These are phyloP conservation scores for Huntiella savannae DNA, from an alignment of 2,329 filamentous ascomycete genomes.

Conservation along the genomic window DNA sequence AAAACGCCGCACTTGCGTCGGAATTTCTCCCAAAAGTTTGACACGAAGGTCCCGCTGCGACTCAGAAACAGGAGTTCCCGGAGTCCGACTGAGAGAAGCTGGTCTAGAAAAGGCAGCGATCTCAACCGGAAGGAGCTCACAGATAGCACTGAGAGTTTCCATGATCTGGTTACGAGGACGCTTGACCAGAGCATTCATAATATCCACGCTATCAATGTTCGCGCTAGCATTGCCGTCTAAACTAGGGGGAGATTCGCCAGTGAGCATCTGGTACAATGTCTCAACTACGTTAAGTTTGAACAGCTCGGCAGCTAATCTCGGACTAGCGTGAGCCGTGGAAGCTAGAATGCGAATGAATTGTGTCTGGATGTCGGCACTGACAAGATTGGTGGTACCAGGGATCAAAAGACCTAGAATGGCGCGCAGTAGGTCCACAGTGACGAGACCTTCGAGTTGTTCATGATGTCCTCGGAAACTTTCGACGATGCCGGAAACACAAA, in stretches of 20 bases:
- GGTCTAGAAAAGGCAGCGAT: conserved; percentile 16
- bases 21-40: conserved; percentile 66
- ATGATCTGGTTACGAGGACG: conserved; percentile 89
- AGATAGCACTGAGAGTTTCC: conserved; percentile 93
- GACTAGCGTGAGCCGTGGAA: conserved; percentile 77
- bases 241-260: conserved; percentile 76
- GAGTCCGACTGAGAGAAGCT: background rate
- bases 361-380: conserved; percentile 85
- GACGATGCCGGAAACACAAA: conserved; percentile 88
- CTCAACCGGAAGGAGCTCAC: conserved; percentile 61
- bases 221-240: conserved; percentile 58
- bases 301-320: conserved; percentile 68
- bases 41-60: conserved; percentile 46
- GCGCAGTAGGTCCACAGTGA: conserved; percentile 70
- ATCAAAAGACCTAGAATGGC: conserved; percentile 74
- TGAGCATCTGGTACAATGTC: conserved; percentile 91
- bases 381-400: conserved; percentile 87
- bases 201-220: conserved; percentile 87
- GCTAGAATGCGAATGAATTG: conserved; percentile 85
- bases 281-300: conserved; percentile 95
- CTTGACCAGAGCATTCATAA: conserved; percentile 97
- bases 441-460: conserved; percentile 75
- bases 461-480: conserved; percentile 90
- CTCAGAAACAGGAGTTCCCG: conserved; percentile 18
- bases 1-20: conserved; percentile 73